A percentile compares a stretch with the other conserved stretches of the same genome.
Evolutionary conservation across 371 early-diverging fungal genomes (phyloP).

Genomic region (Mortierella sp.): DNA sequence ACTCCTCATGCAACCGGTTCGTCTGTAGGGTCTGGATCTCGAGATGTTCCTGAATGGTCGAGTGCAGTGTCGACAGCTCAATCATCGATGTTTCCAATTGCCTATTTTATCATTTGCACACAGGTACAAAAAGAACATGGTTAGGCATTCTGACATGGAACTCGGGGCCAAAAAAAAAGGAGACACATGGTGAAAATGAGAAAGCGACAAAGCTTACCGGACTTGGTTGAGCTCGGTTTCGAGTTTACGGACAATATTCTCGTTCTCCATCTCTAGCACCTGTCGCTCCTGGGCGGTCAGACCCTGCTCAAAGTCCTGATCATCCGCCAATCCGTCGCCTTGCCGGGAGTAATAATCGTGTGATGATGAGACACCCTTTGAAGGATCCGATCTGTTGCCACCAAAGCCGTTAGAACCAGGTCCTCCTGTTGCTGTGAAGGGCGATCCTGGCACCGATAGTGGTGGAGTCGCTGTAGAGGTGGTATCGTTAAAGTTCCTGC

Average conservation of each 20-base stretch:
- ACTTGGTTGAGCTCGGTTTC: conserved; percentile 79
- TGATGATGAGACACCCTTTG: conserved; percentile 39
- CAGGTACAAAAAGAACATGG: background rate
- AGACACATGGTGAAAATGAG: background rate
- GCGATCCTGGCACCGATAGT: background rate
- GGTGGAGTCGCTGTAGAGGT: conserved; percentile 10
- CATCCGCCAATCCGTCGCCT: conserved; percentile 22
- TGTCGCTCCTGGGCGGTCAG: conserved; percentile 73
- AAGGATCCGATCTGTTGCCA: conserved; percentile 4
- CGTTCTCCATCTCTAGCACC: conserved; percentile 76
- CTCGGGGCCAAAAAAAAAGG: too few species aligned
- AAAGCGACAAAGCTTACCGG: conserved; percentile 24
- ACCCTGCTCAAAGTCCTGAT: conserved; percentile 60
- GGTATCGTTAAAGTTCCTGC: conserved; percentile 18
- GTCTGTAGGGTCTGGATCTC: conserved; percentile 78
- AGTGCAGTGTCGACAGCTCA: conserved; percentile 80
- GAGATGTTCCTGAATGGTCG: conserved; percentile 77
- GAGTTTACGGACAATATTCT: conserved; percentile 71
- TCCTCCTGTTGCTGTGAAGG: background rate
- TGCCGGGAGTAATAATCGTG: conserved; percentile 41
- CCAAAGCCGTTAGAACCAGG: background rate
- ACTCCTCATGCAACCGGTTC: conserved; percentile 79
- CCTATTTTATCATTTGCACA: conserved; percentile 13
- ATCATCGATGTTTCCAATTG: conserved; percentile 77
- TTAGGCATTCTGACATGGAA: background rate